phyloP scores from a whole-genome alignment of 1,284 basidiomycete genomes.

The Malassezia furfur region DNA sequence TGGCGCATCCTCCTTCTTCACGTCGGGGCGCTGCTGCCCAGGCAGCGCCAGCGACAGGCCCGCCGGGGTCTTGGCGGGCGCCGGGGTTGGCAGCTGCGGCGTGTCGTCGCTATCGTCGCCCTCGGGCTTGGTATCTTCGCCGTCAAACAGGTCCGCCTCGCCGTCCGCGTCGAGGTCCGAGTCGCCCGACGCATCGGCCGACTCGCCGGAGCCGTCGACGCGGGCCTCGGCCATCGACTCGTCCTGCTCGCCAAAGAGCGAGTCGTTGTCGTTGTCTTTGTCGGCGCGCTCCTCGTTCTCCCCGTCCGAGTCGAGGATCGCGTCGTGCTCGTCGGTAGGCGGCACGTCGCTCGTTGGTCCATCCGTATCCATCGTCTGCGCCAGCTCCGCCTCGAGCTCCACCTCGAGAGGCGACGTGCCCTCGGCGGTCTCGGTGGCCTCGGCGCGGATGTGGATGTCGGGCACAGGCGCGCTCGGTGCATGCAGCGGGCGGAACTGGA shows the following conservation, averaged over 20 bases:
- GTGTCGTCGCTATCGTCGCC: neutral
- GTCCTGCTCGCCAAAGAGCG: slow-evolving; percentile 21
- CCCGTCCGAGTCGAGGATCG: slow-evolving; percentile 31
- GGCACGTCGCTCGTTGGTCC: slow-evolving; percentile 13
- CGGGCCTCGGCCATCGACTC: slow-evolving; percentile 11
- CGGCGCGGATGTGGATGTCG: neutral
- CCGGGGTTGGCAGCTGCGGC: neutral
- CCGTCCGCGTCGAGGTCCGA: slow-evolving; percentile 16
- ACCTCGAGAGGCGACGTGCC: slow-evolving; percentile 20
- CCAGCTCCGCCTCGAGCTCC: slow-evolving; percentile 33
- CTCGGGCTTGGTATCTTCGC: neutral
- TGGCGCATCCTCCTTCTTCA: neutral
- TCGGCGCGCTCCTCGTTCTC: slow-evolving; percentile 21
- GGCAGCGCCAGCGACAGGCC: neutral
- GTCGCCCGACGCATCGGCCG: slow-evolving; percentile 16
- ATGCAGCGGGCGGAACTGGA: slow-evolving; percentile 63
- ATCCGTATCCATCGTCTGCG: slow-evolving; percentile 21
- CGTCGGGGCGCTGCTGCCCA: slow-evolving; percentile 1
- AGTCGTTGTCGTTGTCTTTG: slow-evolving; percentile 29
- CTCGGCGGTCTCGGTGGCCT: neutral
- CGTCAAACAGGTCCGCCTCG: neutral
- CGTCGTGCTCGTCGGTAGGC: slow-evolving; percentile 19
- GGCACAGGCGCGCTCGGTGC: neutral
- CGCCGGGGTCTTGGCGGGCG: neutral
- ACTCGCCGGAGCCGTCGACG: slow-evolving; percentile 11